phyloP scores from a whole-genome alignment of 345 rosid genomes.

The Camelina laxa region DNA sequence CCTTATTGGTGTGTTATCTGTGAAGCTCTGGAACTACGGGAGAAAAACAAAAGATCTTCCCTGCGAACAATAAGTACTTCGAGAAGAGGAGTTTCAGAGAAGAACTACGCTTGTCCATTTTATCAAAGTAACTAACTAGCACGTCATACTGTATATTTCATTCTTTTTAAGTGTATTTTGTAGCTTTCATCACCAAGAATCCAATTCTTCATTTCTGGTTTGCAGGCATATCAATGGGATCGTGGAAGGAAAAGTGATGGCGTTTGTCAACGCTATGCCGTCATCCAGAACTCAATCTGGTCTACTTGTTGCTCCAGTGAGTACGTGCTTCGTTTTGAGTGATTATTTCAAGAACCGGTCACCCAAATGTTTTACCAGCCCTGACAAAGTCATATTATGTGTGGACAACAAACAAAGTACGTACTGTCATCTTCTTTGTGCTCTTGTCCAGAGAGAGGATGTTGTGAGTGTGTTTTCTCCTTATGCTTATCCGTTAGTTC shows the following conservation, averaged over 20 bases:
- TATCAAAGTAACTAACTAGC: constrained; percentile 4
- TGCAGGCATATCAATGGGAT: background rate
- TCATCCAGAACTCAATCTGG: background rate
- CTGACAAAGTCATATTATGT: constrained; percentile 60
- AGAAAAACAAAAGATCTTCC: constrained; percentile 13
- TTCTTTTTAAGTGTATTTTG: background rate
- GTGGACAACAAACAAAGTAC: constrained; percentile 64
- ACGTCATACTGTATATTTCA: background rate
- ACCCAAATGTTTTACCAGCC: constrained; percentile 53
- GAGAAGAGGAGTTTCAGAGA: background rate
- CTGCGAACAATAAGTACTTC: constrained; percentile 2
- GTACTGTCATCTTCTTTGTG: constrained; percentile 67
- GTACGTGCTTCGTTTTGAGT: constrained; percentile 6
- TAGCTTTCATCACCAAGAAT: background rate
- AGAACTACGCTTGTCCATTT: background rate
- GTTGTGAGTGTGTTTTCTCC: constrained; percentile 58
- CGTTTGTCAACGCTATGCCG: background rate
- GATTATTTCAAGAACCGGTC: constrained; percentile 50
- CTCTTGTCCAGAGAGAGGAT: constrained; percentile 55
- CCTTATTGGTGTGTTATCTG: background rate
- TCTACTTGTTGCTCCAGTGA: background rate
- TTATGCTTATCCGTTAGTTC: constrained; percentile 38
- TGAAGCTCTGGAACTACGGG: constrained; percentile 18
- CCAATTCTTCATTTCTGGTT: background rate
- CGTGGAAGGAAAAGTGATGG: background rate